These are phyloP conservation scores for Peronospora farinosa DNA, from an alignment of 352 stramenopile genomes.

Conservation along the genomic window DNA sequence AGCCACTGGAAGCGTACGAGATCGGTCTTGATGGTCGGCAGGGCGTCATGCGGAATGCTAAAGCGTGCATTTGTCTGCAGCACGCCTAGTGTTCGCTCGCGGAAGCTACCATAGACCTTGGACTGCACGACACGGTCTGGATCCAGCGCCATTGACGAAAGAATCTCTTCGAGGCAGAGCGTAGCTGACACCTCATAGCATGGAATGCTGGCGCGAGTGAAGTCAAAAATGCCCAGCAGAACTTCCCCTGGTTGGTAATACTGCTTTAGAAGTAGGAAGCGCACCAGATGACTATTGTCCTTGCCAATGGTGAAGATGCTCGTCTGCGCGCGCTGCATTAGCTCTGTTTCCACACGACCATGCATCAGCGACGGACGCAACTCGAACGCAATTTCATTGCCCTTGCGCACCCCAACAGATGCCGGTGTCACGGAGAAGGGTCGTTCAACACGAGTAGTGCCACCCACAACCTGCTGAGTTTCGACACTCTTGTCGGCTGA, in stretches of 20 bases:
- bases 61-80: constrained; percentile 57
- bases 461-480: constrained; percentile 11
- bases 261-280: constrained; percentile 56
- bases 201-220: constrained; percentile 43
- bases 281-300: constrained; percentile 51
- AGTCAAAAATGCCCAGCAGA: constrained; percentile 56
- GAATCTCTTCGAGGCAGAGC: constrained; percentile 46
- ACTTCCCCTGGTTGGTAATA: constrained; percentile 57
- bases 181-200: constrained; percentile 44
- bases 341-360: constrained; percentile 57
- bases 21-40: constrained; percentile 51
- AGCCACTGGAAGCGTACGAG: constrained; percentile 58
- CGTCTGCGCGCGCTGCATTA: constrained; percentile 44
- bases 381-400: constrained; percentile 61
- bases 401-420: constrained; percentile 49
- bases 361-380: constrained; percentile 59
- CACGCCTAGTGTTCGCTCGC: constrained; percentile 38
- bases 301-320: constrained; percentile 72
- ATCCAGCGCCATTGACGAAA: constrained; percentile 47
- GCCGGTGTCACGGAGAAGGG: constrained; percentile 26
- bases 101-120: constrained; percentile 41
- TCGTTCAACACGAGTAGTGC: constrained; percentile 22
- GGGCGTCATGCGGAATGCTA: constrained; percentile 46
- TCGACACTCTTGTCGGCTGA: constrained; percentile 4
- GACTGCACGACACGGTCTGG: constrained; percentile 49